phyloP scores from a whole-genome alignment of 2,329 filamentous ascomycete genomes.

The Rhynchosporium graminicola region DNA sequence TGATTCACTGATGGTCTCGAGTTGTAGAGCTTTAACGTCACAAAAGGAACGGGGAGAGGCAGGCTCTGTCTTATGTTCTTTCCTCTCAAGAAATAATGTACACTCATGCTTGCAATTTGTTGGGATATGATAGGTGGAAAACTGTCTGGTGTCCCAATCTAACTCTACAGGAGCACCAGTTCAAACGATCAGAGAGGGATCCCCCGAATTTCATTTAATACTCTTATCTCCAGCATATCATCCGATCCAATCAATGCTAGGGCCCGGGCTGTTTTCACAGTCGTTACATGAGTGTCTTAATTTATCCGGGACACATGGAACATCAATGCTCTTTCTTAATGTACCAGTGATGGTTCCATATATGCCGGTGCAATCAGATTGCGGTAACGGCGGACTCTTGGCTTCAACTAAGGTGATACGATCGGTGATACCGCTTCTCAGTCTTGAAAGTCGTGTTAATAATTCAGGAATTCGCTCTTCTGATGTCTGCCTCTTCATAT shows the following conservation, averaged over 20 bases:
- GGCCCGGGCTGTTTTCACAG: slow-evolving; percentile 21
- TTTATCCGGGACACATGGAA: slow-evolving; percentile 7
- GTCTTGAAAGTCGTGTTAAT: slow-evolving; percentile 9
- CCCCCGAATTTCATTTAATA: neutral
- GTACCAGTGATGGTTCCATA: slow-evolving; percentile 24
- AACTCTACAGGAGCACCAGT: neutral
- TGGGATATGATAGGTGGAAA: too few relatives aligned
- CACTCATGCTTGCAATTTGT: too few relatives aligned
- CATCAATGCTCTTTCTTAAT: slow-evolving; percentile 7
- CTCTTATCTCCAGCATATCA: neutral
- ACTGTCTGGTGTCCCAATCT: neutral
- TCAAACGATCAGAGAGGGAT: too few relatives aligned
- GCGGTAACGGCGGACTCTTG: slow-evolving; percentile 19
- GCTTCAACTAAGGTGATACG: slow-evolving; percentile 18
- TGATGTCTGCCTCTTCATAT: neutral
- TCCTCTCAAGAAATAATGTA: too few relatives aligned
- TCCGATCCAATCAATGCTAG: slow-evolving; percentile 34
- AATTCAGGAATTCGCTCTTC: slow-evolving; percentile 11
- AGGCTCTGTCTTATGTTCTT: too few relatives aligned
- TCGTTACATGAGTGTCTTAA: slow-evolving; percentile 27
- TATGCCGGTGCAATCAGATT: slow-evolving; percentile 21
- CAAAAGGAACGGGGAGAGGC: too few relatives aligned
- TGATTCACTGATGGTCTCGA: too few relatives aligned
- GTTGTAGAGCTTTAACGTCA: too few relatives aligned
- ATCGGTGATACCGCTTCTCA: slow-evolving; percentile 15